A percentile compares a stretch with the other conserved stretches of the same genome.
phyloP scores from a whole-genome alignment of 176 grass and related monocot genomes.

The Themeda triandra region DNA sequence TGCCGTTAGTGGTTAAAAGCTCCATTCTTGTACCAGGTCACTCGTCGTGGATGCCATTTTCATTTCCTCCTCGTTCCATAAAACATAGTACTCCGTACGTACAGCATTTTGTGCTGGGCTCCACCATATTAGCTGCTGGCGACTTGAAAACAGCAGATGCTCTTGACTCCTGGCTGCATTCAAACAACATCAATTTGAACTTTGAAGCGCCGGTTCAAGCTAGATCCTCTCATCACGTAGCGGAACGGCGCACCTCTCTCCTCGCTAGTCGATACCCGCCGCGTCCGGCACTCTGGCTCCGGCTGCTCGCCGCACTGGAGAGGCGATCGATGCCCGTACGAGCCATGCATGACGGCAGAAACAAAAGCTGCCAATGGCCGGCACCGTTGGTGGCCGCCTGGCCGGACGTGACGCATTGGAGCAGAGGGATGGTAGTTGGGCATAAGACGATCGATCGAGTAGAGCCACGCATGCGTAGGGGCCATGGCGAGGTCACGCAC shows the following conservation, averaged over 20 bases:
- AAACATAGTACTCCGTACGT: too few species aligned
- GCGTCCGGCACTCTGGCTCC: too few species aligned
- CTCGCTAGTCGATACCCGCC: neutral
- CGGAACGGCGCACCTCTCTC: too few species aligned
- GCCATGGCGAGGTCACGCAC: neutral
- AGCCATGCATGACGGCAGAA: too few species aligned
- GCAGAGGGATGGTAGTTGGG: neutral
- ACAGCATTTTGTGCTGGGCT: neutral
- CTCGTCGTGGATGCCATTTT: too few species aligned
- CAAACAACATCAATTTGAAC: neutral
- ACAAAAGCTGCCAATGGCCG: constrained; percentile 34
- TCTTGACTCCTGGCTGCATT: constrained; percentile 1
- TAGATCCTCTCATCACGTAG: too few species aligned
- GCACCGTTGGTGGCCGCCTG: neutral
- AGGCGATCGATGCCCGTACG: neutral
- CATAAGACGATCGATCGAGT: neutral
- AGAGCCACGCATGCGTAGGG: neutral
- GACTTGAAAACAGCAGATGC: neutral
- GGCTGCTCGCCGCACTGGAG: neutral
- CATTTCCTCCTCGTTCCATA: too few species aligned
- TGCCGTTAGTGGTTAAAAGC: neutral
- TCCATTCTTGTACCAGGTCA: neutral
- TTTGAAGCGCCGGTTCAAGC: neutral
- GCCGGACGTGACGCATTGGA: neutral
- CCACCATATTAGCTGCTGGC: neutral